A percentile compares a stretch with the other conserved stretches of the same genome.
phyloP scores from a whole-genome alignment of 306 rosid species.

The Citrullus colocynthis region DNA sequence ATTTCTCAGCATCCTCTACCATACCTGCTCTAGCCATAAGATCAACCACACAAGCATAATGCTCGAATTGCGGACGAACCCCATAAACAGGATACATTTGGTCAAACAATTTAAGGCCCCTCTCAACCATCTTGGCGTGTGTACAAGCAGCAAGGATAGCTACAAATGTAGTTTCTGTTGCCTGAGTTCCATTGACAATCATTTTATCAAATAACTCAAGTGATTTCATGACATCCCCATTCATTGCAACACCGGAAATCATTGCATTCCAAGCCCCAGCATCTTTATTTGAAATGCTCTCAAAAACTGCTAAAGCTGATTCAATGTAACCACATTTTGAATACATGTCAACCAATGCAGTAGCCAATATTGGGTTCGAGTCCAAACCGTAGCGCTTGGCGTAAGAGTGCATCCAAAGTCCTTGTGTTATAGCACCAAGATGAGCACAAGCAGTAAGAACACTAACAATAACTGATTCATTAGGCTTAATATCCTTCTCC shows the following conservation, averaged over 20 bases:
- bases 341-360: conserved; percentile 50
- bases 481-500: conserved; percentile 19
- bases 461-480: conserved; percentile 30
- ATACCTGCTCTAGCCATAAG: conserved; percentile 60
- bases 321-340: conserved; percentile 35
- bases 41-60: conserved; percentile 41
- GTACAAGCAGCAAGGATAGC: conserved; percentile 53
- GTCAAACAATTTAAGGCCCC: conserved; percentile 46
- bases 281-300: conserved; percentile 20
- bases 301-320: conserved; percentile 25
- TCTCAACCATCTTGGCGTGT: conserved; percentile 41
- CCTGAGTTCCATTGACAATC: conserved; percentile 21
- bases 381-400: conserved; percentile 21
- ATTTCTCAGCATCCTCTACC: conserved; percentile 55
- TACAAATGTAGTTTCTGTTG: conserved; percentile 53
- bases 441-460: conserved; percentile 34
- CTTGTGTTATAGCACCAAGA: conserved; percentile 30
- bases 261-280: conserved; percentile 60
- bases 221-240: conserved; percentile 47
- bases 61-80: conserved; percentile 22
- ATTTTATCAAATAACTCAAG: conserved; percentile 37
- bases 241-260: conserved; percentile 50
- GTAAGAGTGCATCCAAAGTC: conserved; percentile 32
- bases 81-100: conserved; percentile 26
- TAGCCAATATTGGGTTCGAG: conserved; percentile 38